Base-by-base conservation (phyloP, 2,329 filamentous ascomycete species). In the Trichoderma gracile region DNA sequence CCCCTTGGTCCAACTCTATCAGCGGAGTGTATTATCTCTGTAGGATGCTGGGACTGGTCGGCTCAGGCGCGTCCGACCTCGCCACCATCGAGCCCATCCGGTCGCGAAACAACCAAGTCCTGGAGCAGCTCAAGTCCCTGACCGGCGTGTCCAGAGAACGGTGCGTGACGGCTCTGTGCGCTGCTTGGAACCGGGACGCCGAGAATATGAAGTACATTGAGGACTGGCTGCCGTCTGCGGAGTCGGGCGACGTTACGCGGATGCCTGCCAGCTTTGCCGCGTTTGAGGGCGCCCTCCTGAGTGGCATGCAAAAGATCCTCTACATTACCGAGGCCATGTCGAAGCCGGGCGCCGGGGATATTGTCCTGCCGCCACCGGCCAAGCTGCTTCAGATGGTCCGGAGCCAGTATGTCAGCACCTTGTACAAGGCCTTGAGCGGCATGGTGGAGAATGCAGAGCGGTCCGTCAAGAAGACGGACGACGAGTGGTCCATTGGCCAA, bases 361-460 rank as follows among this genome's bases (percentile, higher is more conserved):
- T 99, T 68, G 88, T 98, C 64, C 85, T 90, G 25, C 89, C 94
- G 19, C 96, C 95, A 5, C 89, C 92, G 42, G 83, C 89, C 8
- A 99, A 98, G 76, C 80, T 97, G 49, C 81, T 98, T 49, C 91
- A 96, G 75, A 92, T 93, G 86, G 92, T 98, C 17, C 86, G 93
- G 68, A 90, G 88, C 68, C 92, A 96, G 73, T 99, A 99, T 73
- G 93, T 97, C 17, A 93, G 90, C 7, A 97, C 93, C 65, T 80
- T 99, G 49, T 98, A 98, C 78, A 96, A 96, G 75, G 92, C 92
- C 7, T 79, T 99, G 43, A 96, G 92, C 71, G 95, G 94, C 23
- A 94, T 99, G 87, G 93, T 99, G 1, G 95, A 98, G 77, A 98
- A 97, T 76, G 94, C 95, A 3, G 93, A 98, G 77, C 87, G 87